Conservation (phyloP, 1,284 basidiomycete genomes). For the Fistulina hepatica region DNA sequence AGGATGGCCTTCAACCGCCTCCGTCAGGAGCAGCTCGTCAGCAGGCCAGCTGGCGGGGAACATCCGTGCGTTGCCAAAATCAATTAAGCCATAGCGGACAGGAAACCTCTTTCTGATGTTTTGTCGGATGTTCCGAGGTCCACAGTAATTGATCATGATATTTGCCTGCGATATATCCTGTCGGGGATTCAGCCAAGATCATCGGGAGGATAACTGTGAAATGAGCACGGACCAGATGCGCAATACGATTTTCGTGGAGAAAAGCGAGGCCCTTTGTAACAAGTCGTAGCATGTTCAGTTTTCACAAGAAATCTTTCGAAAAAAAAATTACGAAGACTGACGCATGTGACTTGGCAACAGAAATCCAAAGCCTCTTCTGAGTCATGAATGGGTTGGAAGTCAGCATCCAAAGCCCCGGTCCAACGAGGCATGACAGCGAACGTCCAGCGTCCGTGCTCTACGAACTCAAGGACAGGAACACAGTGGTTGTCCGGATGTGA, state of each 20-base stretch:
- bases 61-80: not conserved
- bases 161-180: not conserved
- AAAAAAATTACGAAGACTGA: not conserved
- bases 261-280: not conserved
- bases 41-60: not conserved
- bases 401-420: not conserved
- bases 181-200: not conserved
- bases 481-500: constrained; percentile 4
- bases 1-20: too few species aligned
- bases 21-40: not conserved
- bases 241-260: not conserved
- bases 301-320: not conserved
- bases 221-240: not conserved
- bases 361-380: not conserved
- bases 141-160: constrained; percentile 1
- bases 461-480: constrained; percentile 5
- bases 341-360: not conserved
- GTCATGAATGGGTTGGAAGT: not conserved
- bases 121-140: not conserved
- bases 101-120: too few species aligned
- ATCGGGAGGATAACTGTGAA: not conserved
- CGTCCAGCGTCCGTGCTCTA: not conserved
- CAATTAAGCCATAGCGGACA: not conserved
- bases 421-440: not conserved
- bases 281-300: not conserved